A percentile compares a stretch with the other conserved stretches of the same genome.
These are phyloP conservation scores for Candolleomyces efflorescens DNA, from an alignment of 768 basidiomycete species.

Conservation along the genomic window DNA sequence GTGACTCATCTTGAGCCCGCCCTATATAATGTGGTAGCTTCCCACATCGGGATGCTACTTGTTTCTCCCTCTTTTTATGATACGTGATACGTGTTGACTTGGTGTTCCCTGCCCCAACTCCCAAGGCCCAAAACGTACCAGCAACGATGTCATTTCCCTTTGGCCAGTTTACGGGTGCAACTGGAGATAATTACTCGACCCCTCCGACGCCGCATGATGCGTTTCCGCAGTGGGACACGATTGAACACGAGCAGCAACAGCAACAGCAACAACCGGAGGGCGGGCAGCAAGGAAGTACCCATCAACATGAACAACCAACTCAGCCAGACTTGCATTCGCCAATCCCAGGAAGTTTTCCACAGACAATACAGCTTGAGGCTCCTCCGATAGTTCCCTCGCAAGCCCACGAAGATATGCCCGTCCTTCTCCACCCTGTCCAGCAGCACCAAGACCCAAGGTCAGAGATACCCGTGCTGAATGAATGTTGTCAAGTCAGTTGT, in stretches of 20 bases:
- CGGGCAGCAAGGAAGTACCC: constrained; percentile 17
- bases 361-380: constrained; percentile 14
- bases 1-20: constrained; percentile 29
- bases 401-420: constrained; percentile 7
- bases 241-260: constrained; percentile 37
- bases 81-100: constrained; percentile 11
- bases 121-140: not conserved
- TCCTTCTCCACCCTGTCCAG: constrained; percentile 12
- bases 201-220: constrained; percentile 43
- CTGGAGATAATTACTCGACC: constrained; percentile 42
- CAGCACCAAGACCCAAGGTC: constrained; percentile 11
- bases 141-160: constrained; percentile 47
- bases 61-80: constrained; percentile 13
- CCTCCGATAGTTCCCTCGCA: constrained; percentile 10
- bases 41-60: constrained; percentile 14
- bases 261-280: constrained; percentile 31
- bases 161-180: constrained; percentile 32
- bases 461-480: constrained; percentile 6
- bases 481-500: constrained; percentile 2
- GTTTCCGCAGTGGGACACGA: constrained; percentile 38
- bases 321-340: constrained; percentile 20
- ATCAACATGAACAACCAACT: constrained; percentile 21
- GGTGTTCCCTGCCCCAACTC: not conserved
- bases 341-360: constrained; percentile 5
- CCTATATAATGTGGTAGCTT: constrained; percentile 27